Evolutionary conservation across 768 basidiomycete genomes (phyloP).

Genomic region (Filobasidium wieringae): DNA sequence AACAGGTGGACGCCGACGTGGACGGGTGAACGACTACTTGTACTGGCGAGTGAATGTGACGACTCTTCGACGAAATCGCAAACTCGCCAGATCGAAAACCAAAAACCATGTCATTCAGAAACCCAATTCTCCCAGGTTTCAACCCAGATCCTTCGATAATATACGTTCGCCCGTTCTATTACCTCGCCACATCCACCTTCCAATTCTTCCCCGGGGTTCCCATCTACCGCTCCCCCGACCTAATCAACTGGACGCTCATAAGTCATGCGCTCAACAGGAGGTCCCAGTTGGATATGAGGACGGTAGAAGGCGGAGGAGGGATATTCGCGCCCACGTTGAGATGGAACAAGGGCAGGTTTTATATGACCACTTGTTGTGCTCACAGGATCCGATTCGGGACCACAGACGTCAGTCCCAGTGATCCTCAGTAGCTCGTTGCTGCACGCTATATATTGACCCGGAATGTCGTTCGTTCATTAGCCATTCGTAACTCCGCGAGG

Average conservation of each 20-base stretch:
- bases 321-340: conserved; percentile 24
- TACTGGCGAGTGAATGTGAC: no score
- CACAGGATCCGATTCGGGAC: conserved; percentile 6
- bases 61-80: no score
- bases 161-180: conserved; percentile 19
- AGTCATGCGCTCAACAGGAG: conserved; percentile 14
- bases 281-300: conserved; percentile 16
- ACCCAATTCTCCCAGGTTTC: conserved; percentile 32
- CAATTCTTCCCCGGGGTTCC: conserved; percentile 31
- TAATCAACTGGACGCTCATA: conserved; percentile 24
- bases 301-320: conserved; percentile 15
- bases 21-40: no score
- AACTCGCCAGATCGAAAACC: no score
- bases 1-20: no score
- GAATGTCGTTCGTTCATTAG: background rate
- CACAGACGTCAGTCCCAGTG: conserved; percentile 1
- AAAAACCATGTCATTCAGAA: conserved; percentile 3
- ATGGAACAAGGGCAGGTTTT: conserved; percentile 19
- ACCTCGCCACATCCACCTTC: conserved; percentile 26
- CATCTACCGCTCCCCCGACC: conserved; percentile 25
- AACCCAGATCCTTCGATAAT: conserved; percentile 30
- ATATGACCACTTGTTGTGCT: conserved; percentile 16
- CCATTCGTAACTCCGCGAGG: conserved; percentile 14
- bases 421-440: background rate
- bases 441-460: background rate